Conservation (phyloP, 495 filamentous ascomycete species). For the Trichoderma gamsii region DNA sequence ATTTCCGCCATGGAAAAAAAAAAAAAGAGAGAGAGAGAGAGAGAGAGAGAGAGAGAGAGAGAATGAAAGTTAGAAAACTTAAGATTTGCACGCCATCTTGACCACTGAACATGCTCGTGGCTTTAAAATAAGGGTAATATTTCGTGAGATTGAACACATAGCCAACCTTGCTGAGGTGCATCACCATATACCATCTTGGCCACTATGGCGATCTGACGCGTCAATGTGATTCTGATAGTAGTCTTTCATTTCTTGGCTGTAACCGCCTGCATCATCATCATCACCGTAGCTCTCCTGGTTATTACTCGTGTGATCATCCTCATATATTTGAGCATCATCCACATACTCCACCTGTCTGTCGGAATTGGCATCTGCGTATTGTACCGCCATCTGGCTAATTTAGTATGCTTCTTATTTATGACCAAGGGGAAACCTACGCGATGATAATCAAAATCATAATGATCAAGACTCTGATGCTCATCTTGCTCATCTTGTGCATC, state of each 20-base stretch:
- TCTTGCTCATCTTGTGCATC: constrained; percentile 39
- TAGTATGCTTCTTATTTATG: background rate
- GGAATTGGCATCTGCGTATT: constrained; percentile 38
- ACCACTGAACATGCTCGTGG: background rate
- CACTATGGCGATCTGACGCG: background rate
- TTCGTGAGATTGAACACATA: background rate
- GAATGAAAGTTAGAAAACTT: background rate
- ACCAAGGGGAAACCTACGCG: constrained; percentile 32
- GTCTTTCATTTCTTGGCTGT: constrained; percentile 1
- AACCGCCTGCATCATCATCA: background rate
- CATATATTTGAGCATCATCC: constrained; percentile 43
- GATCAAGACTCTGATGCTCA: constrained; percentile 35
- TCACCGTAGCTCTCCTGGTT: constrained; percentile 18
- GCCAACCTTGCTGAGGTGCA: background rate
- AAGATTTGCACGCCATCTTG: background rate
- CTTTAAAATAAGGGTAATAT: background rate
- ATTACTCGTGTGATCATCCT: constrained; percentile 39
- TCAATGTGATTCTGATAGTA: background rate
- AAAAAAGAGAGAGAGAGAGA: background rate
- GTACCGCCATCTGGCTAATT: constrained; percentile 30
- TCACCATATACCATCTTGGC: constrained; percentile 4
- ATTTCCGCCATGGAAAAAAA: background rate
- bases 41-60: background rate
- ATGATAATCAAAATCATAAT: constrained; percentile 48
- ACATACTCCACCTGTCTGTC: constrained; percentile 37